A percentile compares a stretch with the other conserved stretches of the same genome.
phyloP scores from a whole-genome alignment of 2,329 filamentous ascomycete species.

The Fusarium poae region DNA sequence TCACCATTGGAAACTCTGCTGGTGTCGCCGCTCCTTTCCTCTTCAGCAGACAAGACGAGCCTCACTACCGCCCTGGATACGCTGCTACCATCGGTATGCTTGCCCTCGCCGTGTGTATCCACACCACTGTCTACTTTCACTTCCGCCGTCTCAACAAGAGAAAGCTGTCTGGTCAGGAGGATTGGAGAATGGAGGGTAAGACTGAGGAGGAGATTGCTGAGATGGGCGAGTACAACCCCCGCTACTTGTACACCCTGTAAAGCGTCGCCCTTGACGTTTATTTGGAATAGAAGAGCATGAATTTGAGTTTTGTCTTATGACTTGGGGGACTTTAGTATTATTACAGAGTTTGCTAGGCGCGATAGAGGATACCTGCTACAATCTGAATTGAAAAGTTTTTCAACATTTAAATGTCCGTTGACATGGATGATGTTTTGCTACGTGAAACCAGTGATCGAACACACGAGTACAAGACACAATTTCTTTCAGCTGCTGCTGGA shows the following conservation, averaged over 20 bases:
- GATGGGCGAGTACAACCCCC: conserved; percentile 58
- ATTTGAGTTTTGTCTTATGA: neutral
- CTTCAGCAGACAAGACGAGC: conserved; percentile 59
- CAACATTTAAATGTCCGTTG: neutral
- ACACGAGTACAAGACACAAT: no score
- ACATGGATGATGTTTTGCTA: neutral
- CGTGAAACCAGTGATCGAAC: neutral
- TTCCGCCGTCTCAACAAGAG: conserved; percentile 54
- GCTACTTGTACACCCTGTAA: conserved; percentile 42
- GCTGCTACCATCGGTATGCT: conserved; percentile 65
- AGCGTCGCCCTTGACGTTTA: accelerated
- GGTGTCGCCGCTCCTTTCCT: conserved; percentile 74
- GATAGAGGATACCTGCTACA: neutral
- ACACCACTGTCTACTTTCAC: conserved; percentile 47
- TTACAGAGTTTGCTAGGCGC: neutral
- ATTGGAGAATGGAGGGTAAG: conserved; percentile 58
- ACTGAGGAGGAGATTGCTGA: conserved; percentile 58
- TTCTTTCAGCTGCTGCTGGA: no score
- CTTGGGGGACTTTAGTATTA: neutral
- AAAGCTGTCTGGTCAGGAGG: conserved; percentile 54
- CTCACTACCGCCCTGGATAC: conserved; percentile 64
- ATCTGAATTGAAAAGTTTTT: conserved; percentile 1
- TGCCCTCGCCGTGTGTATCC: conserved; percentile 49
- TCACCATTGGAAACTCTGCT: conserved; percentile 72
- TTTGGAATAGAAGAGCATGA: neutral